Conservation (phyloP, 257 asterid genomes). For the Solanum tacnaense region DNA sequence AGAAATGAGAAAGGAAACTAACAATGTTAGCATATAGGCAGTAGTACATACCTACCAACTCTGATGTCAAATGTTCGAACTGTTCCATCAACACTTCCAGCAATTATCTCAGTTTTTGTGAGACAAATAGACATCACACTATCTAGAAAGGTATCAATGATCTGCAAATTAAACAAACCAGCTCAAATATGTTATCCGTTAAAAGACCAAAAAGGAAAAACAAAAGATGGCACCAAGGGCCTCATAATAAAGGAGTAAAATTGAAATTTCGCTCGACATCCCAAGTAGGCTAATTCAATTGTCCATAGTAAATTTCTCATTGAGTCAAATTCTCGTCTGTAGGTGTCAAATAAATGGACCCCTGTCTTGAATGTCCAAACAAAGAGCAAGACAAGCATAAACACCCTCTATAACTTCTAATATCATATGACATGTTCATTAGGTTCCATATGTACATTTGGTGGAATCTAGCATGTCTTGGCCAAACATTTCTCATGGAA, state of each 20-base stretch:
- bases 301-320: not conserved
- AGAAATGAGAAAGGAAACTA: not conserved
- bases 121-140: constrained; percentile 90
- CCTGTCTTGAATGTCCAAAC: not conserved
- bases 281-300: not conserved
- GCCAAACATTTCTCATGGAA: not conserved
- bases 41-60: constrained; percentile 76
- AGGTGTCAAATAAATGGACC: not conserved
- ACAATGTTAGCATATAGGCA: not conserved
- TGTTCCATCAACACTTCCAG: constrained; percentile 97
- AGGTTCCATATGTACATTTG: not conserved
- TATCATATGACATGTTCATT: not conserved
- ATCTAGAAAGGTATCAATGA: constrained; percentile 63
- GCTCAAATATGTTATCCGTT: not conserved
- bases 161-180: constrained; percentile 34
- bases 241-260: not conserved
- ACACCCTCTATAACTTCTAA: not conserved
- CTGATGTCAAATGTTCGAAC: constrained; percentile 93
- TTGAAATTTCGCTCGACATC: not conserved
- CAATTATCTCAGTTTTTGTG: constrained; percentile 83
- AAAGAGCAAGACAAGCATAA: not conserved
- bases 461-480: not conserved
- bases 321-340: not conserved
- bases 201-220: not conserved
- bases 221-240: not conserved